Percentiles rank a stretch among this genome's conserved stretches.
Conservation (phyloP, 257 asterid species). For the Solanum virginianum region DNA sequence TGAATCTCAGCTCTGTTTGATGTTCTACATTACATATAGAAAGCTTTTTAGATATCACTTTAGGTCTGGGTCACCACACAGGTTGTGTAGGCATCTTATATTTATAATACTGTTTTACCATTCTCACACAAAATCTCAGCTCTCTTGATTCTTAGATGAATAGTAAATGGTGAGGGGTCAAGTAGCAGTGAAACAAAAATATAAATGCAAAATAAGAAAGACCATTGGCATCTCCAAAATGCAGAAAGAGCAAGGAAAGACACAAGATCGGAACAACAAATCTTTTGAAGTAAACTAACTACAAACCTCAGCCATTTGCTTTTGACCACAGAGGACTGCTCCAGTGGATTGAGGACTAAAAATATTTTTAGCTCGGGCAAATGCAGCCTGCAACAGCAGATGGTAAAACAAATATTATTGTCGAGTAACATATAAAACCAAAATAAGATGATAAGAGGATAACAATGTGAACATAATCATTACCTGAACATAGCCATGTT, state of each 20-base stretch:
- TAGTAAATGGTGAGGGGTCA: neutral
- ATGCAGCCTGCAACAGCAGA: slow-evolving; percentile 59
- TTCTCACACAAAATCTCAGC: neutral
- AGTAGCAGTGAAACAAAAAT: neutral
- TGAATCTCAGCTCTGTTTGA: neutral
- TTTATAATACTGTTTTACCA: neutral
- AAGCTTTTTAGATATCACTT: neutral
- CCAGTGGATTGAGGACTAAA: slow-evolving; percentile 58
- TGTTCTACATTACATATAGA: neutral
- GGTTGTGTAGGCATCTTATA: neutral
- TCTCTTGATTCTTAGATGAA: neutral
- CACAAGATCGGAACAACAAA: neutral
- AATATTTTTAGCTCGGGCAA: slow-evolving; percentile 53
- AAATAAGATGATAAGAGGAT: neutral
- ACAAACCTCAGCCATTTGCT: slow-evolving; percentile 85
- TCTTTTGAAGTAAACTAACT: neutral
- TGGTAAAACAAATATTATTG: neutral
- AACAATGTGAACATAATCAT: neutral
- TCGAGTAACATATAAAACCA: neutral
- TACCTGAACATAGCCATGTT: slow-evolving; percentile 80
- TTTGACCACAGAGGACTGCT: slow-evolving; percentile 88
- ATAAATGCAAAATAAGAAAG: neutral
- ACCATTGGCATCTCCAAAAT: neutral
- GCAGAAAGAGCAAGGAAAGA: neutral
- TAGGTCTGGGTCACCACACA: neutral